These are phyloP conservation scores for Ashbya aceris DNA, from an alignment of 1,139 yeast species.

Conservation along the genomic window DNA sequence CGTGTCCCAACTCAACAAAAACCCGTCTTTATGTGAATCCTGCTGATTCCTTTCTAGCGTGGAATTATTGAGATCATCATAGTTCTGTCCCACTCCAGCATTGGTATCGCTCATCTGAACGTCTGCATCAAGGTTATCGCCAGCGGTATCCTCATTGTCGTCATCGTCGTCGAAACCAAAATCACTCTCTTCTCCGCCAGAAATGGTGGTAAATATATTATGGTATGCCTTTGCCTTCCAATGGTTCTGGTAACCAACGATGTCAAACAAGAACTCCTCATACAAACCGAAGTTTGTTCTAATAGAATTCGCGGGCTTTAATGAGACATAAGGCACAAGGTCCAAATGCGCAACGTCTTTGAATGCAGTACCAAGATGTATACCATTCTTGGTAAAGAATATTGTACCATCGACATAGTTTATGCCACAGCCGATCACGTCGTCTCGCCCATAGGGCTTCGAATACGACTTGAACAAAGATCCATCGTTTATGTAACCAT, in stretches of 20 bases:
- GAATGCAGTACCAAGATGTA: conserved; percentile 47
- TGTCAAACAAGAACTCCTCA: conserved; percentile 59
- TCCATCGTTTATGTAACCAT: conserved; percentile 42
- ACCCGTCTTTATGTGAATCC: conserved; percentile 8
- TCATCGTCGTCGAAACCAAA: conserved; percentile 10
- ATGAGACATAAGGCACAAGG: conserved; percentile 43
- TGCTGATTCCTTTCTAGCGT: background rate
- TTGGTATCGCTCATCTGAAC: background rate
- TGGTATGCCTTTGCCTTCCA: conserved; percentile 31
- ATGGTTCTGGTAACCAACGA: conserved; percentile 50
- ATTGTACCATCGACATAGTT: conserved; percentile 55
- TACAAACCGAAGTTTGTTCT: conserved; percentile 62
- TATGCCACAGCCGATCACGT: conserved; percentile 77
- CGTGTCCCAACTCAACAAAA: conserved; percentile 15
- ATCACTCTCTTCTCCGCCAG: conserved; percentile 11
- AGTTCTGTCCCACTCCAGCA: conserved; percentile 3
- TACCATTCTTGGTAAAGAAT: conserved; percentile 79
- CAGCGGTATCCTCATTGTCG: conserved; percentile 7
- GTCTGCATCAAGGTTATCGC: conserved; percentile 8
- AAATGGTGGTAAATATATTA: conserved; percentile 22
- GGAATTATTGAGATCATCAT: conserved; percentile 3
- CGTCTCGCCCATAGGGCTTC: conserved; percentile 45
- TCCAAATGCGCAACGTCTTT: conserved; percentile 32
- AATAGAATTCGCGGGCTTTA: conserved; percentile 41
- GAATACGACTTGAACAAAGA: conserved; percentile 32